phyloP scores from a whole-genome alignment of 1,284 basidiomycete species.

The Mycosarcoma mackinlayi region DNA sequence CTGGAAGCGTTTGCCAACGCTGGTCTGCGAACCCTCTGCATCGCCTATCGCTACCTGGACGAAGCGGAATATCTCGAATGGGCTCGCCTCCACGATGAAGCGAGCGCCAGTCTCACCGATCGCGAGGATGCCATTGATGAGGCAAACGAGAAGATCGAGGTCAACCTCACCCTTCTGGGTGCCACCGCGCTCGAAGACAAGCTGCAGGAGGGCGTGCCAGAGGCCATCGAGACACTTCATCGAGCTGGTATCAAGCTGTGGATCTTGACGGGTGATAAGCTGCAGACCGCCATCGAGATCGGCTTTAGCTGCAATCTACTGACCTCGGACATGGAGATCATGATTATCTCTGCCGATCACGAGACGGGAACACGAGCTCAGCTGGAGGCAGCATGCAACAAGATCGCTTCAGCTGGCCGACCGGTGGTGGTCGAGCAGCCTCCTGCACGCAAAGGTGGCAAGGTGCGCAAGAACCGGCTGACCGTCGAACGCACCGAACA shows the following conservation, averaged over 20 bases:
- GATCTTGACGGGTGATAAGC: slow-evolving; percentile 94
- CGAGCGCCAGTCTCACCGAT: slow-evolving; percentile 78
- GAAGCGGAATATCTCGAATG: slow-evolving; percentile 88
- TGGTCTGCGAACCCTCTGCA: slow-evolving; percentile 89
- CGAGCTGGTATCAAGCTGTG: slow-evolving; percentile 95
- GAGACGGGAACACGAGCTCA: slow-evolving; percentile 81
- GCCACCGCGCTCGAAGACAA: slow-evolving; percentile 97
- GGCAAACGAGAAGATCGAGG: slow-evolving; percentile 85
- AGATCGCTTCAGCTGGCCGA: slow-evolving; percentile 84
- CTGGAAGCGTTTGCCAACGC: slow-evolving; percentile 94
- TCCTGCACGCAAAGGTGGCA: slow-evolving; percentile 25
- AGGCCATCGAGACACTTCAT: slow-evolving; percentile 91
- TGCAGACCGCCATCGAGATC: slow-evolving; percentile 97
- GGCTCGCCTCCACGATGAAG: slow-evolving; percentile 84
- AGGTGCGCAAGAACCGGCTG: slow-evolving; percentile 46
- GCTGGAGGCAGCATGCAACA: slow-evolving; percentile 92
- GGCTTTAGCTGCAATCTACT: slow-evolving; percentile 69
- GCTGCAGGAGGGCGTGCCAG: slow-evolving; percentile 94
- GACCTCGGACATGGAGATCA: slow-evolving; percentile 76
- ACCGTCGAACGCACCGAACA: slow-evolving; percentile 46
- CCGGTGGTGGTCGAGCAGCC: slow-evolving; percentile 70
- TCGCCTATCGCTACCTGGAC: slow-evolving; percentile 81
- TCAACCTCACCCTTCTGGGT: slow-evolving; percentile 83
- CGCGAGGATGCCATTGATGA: slow-evolving; percentile 91
- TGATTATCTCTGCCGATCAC: slow-evolving; percentile 91